Evolutionary conservation across 2,329 filamentous ascomycete genomes (phyloP), one percentile per base, ranked within the genome.

Genomic region (Apiospora phragmitis): DNA sequence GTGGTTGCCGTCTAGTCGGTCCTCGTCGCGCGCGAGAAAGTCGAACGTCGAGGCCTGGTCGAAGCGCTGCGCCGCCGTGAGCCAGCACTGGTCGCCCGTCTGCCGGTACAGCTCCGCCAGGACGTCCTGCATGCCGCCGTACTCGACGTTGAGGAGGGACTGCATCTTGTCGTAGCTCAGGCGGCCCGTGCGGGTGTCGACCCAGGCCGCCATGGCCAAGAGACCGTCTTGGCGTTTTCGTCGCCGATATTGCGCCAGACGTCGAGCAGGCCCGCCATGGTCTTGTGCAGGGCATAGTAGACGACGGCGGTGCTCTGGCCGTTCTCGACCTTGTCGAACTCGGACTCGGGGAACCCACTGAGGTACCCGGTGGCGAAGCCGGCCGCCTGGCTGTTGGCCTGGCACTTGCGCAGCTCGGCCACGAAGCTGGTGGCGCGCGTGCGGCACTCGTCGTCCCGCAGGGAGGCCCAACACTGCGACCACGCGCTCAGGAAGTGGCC

Each of bases 271-370:
- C 86, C 86, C 1, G 84, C 83, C 75, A 88, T 81, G 1, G 84
- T 86, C 78, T 88, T 88, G 77, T 88, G 86, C n/a, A 88, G 80
- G 29, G 83, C 82, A 71, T 88, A 88, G 76, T 87, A 88, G 0
- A 85, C 85, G 0, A 88, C 86, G 65, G 87, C 87, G 38, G 85
- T 85, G 55, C 83, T 85, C 68, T 79, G 85, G 0, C 85, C 77
- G 0, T 77, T 75, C 69, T 87, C 85, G 0, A 88, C 76, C 0
- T 78, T 79, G 1, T 72, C 76, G 59, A 88, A 84, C 18, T 88
- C 86, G 0, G 84, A 85, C 72, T 88, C 86, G 0, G 86, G 85
- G 42, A 87, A 88, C 2, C 85, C 86, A 4, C 83, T 85, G 0
- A 88, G 77, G 70, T 88, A 88, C 0, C 86, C 86, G 0, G 78